Conservation (phyloP, 31 red algal genomes). For the Endocladia muricata region DNA sequence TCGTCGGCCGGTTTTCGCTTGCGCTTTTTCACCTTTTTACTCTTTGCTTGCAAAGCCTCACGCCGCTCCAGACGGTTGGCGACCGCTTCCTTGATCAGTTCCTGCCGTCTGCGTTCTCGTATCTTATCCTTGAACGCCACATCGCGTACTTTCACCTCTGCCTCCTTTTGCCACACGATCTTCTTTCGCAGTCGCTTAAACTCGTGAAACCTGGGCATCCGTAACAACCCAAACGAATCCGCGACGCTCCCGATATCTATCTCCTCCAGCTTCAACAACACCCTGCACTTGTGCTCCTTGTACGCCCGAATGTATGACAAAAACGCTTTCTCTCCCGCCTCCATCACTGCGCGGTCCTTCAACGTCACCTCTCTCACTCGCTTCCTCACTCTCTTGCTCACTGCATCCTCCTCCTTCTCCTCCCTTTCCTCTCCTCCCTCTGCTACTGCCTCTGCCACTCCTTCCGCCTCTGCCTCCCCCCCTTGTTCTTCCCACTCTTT, state of each 20-base stretch:
- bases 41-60: slow-evolving; percentile 30
- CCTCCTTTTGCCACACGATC: slow-evolving; percentile 29
- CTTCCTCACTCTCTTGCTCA: not conserved
- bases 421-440: not conserved
- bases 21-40: slow-evolving; percentile 45
- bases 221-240: slow-evolving; percentile 53
- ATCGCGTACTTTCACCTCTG: slow-evolving; percentile 37
- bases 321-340: slow-evolving; percentile 64
- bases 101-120: slow-evolving; percentile 54
- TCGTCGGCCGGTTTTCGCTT: slow-evolving; percentile 21
- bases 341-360: slow-evolving; percentile 65
- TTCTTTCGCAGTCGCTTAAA: slow-evolving; percentile 55
- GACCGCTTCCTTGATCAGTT: slow-evolving; percentile 24
- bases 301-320: slow-evolving; percentile 86
- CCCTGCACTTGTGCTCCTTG: slow-evolving; percentile 80
- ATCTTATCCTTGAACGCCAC: slow-evolving; percentile 60
- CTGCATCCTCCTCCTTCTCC: not conserved
- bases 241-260: slow-evolving; percentile 66
- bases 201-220: slow-evolving; percentile 75
- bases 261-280: slow-evolving; percentile 56
- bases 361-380: slow-evolving; percentile 31
- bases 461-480: not conserved
- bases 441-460: not conserved
- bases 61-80: slow-evolving; percentile 22
- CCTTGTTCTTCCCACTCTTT: not conserved